Percentiles rank a stretch among this genome's conserved stretches.
phyloP scores from a whole-genome alignment of 2,329 filamentous ascomycete genomes.

The Emmonsiellopsis sp. region DNA sequence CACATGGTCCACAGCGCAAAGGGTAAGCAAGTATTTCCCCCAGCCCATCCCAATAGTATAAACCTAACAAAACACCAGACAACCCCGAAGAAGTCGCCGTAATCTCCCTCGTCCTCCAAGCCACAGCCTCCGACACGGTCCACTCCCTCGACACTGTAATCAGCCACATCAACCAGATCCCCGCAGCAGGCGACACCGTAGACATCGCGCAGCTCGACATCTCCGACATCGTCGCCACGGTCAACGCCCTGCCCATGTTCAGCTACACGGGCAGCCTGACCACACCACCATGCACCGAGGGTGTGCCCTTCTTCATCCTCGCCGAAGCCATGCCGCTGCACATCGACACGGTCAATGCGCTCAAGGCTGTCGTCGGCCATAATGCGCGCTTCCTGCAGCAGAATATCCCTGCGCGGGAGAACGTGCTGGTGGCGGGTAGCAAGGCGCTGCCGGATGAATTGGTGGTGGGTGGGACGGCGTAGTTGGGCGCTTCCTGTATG shows the following conservation, averaged over 20 bases:
- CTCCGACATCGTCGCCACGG: constrained; percentile 27
- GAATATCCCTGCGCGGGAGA: neutral
- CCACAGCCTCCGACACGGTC: constrained; percentile 28
- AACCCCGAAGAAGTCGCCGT: constrained; percentile 30
- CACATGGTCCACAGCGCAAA: constrained; percentile 52
- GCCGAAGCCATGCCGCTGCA: constrained; percentile 38
- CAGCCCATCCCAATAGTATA: neutral
- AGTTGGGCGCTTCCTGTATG: no score
- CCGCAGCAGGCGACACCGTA: constrained; percentile 30
- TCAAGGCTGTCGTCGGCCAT: constrained; percentile 38
- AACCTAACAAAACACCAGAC: constrained; percentile 13
- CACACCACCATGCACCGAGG: constrained; percentile 54
- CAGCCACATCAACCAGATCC: constrained; percentile 31
- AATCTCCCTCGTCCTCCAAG: constrained; percentile 35
- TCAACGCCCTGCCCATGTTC: constrained; percentile 34
- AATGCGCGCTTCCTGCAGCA: constrained; percentile 12
- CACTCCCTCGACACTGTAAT: constrained; percentile 42
- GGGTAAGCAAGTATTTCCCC: constrained; percentile 20
- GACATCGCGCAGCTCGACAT: constrained; percentile 36
- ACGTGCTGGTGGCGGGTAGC: neutral
- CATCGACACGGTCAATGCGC: constrained; percentile 39
- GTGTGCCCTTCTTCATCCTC: constrained; percentile 45
- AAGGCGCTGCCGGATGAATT: neutral
- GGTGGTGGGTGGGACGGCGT: neutral
- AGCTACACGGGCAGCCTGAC: constrained; percentile 53